phyloP scores from a whole-genome alignment of 306 rosid genomes.

The Argentina anserina region DNA sequence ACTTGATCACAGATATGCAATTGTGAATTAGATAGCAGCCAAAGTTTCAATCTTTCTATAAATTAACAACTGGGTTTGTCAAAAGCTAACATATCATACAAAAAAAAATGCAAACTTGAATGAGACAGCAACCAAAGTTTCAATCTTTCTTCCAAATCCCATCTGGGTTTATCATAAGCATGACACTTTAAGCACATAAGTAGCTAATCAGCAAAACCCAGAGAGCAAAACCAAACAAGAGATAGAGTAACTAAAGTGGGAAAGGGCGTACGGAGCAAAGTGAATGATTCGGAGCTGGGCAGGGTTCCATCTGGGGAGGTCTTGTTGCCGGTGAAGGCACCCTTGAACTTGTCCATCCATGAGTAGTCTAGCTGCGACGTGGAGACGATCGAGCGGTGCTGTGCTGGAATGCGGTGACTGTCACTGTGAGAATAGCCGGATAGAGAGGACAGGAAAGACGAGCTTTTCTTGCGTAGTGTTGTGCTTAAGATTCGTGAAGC shows the following conservation, averaged over 20 bases:
- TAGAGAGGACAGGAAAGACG: conserved; percentile 5
- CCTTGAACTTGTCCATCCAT: conserved; percentile 79
- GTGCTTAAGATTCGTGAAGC: conserved; percentile 38
- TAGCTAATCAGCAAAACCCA: background rate
- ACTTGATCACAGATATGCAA: background rate
- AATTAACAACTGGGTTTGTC: background rate
- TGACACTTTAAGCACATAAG: background rate
- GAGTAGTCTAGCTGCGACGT: conserved; percentile 53
- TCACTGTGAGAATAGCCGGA: conserved; percentile 11
- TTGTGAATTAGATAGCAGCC: background rate
- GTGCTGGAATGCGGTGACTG: conserved; percentile 16
- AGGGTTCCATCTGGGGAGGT: conserved; percentile 26
- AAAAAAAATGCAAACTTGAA: background rate
- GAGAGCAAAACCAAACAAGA: background rate
- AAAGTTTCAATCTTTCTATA: background rate
- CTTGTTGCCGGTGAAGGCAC: conserved; percentile 64
- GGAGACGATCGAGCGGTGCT: conserved; percentile 55
- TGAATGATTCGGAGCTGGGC: conserved; percentile 47
- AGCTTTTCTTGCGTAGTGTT: conserved; percentile 4
- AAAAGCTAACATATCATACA: background rate
- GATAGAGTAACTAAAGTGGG: background rate
- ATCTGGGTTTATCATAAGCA: background rate
- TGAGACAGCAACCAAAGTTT: background rate
- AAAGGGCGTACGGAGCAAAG: conserved; percentile 44
- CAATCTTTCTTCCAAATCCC: background rate